Conservation (phyloP, 2,329 filamentous ascomycete species). For the Aureobasidium sp. region DNA sequence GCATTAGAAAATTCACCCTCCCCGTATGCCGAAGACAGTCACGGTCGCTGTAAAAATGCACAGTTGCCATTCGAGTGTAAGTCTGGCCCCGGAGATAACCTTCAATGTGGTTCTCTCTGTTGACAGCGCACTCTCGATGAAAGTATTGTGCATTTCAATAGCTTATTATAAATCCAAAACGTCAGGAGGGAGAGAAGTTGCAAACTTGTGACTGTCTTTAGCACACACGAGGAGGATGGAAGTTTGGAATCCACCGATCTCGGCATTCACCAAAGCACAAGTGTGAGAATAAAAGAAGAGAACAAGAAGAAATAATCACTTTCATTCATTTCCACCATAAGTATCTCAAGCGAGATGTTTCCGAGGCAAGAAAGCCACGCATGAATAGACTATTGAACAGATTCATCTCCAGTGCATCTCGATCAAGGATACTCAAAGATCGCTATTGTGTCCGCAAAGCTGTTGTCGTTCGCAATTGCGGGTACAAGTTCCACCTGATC, state of each 20-base stretch:
- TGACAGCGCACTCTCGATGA: no score
- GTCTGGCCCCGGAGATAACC: no score
- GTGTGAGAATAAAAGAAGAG: neutral
- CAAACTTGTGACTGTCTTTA: no score
- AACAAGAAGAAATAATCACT: neutral
- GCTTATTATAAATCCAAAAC: neutral
- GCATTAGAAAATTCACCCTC: no score
- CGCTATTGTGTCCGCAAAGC: conserved; percentile 23
- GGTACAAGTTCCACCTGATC: conserved; percentile 24
- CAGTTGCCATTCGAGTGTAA: no score
- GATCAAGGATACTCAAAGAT: conserved; percentile 27
- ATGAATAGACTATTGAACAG: neutral
- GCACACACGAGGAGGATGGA: no score
- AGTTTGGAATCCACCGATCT: neutral
- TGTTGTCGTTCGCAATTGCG: conserved; percentile 21
- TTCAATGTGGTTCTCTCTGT: no score
- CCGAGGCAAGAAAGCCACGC: neutral
- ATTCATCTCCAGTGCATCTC: no score
- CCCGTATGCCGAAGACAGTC: no score
- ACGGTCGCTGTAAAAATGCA: no score
- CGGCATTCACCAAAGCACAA: neutral
- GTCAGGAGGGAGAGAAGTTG: no score
- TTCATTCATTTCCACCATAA: neutral
- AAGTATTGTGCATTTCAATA: no score
- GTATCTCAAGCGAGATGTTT: neutral